These are phyloP conservation scores for Gossypium rotundifolium DNA, from an alignment of 345 rosid species.

Conservation along the genomic window DNA sequence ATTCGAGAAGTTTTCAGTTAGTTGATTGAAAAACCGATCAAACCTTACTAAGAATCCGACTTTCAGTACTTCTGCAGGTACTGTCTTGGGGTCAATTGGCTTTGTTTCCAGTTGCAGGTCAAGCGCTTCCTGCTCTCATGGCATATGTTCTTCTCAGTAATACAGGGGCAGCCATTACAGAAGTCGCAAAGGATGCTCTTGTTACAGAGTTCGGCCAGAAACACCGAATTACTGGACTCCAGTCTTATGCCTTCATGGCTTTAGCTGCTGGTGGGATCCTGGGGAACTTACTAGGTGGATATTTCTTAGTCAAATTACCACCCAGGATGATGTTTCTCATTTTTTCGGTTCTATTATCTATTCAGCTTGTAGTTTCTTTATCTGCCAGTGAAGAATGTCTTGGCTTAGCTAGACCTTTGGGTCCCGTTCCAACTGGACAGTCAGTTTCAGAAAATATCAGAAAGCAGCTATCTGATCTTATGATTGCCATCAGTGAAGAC, in stretches of 20 bases:
- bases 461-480: slow-evolving; percentile 48
- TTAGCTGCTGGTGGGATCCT: slow-evolving; percentile 75
- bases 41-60: slow-evolving; percentile 5
- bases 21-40: not conserved
- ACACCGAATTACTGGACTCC: slow-evolving; percentile 47
- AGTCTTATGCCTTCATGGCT: slow-evolving; percentile 86
- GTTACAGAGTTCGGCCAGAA: slow-evolving; percentile 78
- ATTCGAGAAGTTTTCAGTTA: not conserved
- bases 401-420: slow-evolving; percentile 36
- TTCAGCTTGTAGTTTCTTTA: slow-evolving; percentile 52
- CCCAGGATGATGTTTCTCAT: slow-evolving; percentile 50
- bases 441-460: slow-evolving; percentile 39
- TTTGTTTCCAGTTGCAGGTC: slow-evolving; percentile 44
- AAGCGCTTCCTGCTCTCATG: slow-evolving; percentile 60
- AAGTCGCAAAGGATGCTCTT: slow-evolving; percentile 87
- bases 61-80: slow-evolving; percentile 67
- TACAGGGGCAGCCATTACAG: slow-evolving; percentile 77
- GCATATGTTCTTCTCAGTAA: slow-evolving; percentile 65
- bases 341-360: slow-evolving; percentile 42
- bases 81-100: slow-evolving; percentile 83
- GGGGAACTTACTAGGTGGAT: slow-evolving; percentile 80
- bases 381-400: slow-evolving; percentile 50
- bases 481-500: slow-evolving; percentile 44
- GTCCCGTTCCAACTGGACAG: slow-evolving; percentile 14
- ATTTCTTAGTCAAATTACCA: slow-evolving; percentile 37